phyloP scores from a whole-genome alignment of 257 asterid species.

The Fraxinus excelsior region DNA sequence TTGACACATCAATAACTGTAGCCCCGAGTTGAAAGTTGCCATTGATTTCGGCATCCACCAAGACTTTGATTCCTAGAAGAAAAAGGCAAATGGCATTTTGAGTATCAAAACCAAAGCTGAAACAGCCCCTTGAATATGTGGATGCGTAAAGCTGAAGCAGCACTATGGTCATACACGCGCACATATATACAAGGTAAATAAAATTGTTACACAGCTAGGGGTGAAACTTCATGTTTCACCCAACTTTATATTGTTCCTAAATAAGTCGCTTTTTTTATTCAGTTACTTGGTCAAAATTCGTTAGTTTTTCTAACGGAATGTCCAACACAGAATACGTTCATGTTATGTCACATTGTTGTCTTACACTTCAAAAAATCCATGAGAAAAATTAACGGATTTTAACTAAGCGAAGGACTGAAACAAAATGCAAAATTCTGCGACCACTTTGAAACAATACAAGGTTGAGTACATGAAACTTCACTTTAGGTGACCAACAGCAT shows the following conservation, averaged over 20 bases:
- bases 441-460: too few species aligned
- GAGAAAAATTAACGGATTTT: too few species aligned
- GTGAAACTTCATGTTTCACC: neutral
- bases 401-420: neutral
- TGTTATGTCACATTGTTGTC: neutral
- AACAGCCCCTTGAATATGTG: neutral
- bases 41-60: conserved; percentile 85
- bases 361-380: neutral
- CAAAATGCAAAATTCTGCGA: neutral
- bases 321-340: neutral
- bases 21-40: conserved; percentile 59
- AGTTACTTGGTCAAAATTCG: neutral
- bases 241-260: neutral
- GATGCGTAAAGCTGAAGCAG: neutral
- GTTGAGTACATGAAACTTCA: too few species aligned
- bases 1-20: conserved; percentile 67
- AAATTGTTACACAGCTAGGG: neutral
- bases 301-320: neutral
- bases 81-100: neutral
- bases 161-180: neutral
- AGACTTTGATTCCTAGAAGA: conserved; percentile 58
- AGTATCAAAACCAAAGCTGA: neutral
- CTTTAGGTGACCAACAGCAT: neutral
- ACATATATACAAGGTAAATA: neutral
- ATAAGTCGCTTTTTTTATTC: neutral